phyloP scores from a whole-genome alignment of 768 basidiomycete species.

The Rhodosporidiobolus sp. region DNA sequence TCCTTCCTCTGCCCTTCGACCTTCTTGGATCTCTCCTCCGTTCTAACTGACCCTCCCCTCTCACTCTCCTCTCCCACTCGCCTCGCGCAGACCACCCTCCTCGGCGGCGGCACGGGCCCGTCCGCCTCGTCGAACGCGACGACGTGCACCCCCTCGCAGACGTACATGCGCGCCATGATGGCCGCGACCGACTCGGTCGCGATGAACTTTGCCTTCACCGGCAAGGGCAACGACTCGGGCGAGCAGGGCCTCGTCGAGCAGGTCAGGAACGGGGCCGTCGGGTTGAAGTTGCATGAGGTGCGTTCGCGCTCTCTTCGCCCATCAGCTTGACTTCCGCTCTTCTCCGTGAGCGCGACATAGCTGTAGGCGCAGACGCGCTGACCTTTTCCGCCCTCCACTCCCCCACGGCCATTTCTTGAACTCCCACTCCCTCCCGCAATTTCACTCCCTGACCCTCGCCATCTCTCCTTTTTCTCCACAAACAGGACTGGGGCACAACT shows the following conservation, averaged over 20 bases:
- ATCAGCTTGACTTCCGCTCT: background rate
- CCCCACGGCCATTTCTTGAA: no score
- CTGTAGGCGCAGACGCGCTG: background rate
- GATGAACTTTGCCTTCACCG: constrained; percentile 91
- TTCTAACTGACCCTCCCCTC: background rate
- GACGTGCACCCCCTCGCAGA: constrained; percentile 86
- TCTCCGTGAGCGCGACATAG: background rate
- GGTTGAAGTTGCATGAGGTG: constrained; percentile 86
- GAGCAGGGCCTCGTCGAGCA: constrained; percentile 71
- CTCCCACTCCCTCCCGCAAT: no score
- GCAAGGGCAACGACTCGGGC: constrained; percentile 91
- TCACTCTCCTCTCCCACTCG: constrained; percentile 44
- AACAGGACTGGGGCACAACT: constrained; percentile 84
- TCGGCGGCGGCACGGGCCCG: constrained; percentile 95
- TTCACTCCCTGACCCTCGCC: background rate
- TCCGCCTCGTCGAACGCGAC: constrained; percentile 85
- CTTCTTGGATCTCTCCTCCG: background rate
- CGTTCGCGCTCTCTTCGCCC: background rate
- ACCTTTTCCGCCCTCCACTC: no score
- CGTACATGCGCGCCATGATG: constrained; percentile 87
- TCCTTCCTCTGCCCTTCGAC: background rate
- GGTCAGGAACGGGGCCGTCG: constrained; percentile 75
- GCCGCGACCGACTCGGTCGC: constrained; percentile 81
- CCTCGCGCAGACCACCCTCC: constrained; percentile 81
- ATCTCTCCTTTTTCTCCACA: background rate